A percentile compares a stretch with the other conserved stretches of the same genome.
Evolutionary conservation across 1,139 yeast species (phyloP).

Genomic region (Yamadazyma friedrichii): DNA sequence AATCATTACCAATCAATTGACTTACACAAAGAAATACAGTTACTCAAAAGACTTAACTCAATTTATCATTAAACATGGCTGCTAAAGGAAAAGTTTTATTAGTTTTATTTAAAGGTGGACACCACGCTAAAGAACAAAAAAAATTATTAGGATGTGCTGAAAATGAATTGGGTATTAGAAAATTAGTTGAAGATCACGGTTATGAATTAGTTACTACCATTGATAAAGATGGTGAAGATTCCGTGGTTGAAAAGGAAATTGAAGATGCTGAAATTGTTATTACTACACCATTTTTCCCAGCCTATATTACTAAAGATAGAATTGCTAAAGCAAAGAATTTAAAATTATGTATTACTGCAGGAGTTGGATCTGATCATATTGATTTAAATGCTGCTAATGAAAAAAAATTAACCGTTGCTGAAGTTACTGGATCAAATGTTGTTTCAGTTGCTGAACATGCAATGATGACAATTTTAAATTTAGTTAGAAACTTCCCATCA

Average conservation of each 20-base stretch:
- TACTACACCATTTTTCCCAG: slow-evolving; percentile 85
- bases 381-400: slow-evolving; percentile 74
- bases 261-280: slow-evolving; percentile 73
- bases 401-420: slow-evolving; percentile 61
- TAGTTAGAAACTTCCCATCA: slow-evolving; percentile 77
- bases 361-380: slow-evolving; percentile 83
- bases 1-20: no score
- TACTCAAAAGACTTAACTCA: no score
- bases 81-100: slow-evolving; percentile 45
- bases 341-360: slow-evolving; percentile 75
- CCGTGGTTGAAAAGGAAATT: slow-evolving; percentile 62
- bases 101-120: slow-evolving; percentile 54
- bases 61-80: no score
- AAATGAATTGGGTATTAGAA: slow-evolving; percentile 71
- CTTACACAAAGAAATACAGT: no score
- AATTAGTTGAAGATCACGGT: slow-evolving; percentile 64
- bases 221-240: slow-evolving; percentile 57
- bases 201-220: slow-evolving; percentile 66
- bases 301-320: slow-evolving; percentile 66
- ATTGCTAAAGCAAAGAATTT: slow-evolving; percentile 70
- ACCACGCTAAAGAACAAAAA: slow-evolving; percentile 60
- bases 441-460: slow-evolving; percentile 83
- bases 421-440: slow-evolving; percentile 83
- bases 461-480: slow-evolving; percentile 66
- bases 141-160: slow-evolving; percentile 69